Conservation (phyloP, 345 rosid genomes). For the Eucalyptus pumila region DNA sequence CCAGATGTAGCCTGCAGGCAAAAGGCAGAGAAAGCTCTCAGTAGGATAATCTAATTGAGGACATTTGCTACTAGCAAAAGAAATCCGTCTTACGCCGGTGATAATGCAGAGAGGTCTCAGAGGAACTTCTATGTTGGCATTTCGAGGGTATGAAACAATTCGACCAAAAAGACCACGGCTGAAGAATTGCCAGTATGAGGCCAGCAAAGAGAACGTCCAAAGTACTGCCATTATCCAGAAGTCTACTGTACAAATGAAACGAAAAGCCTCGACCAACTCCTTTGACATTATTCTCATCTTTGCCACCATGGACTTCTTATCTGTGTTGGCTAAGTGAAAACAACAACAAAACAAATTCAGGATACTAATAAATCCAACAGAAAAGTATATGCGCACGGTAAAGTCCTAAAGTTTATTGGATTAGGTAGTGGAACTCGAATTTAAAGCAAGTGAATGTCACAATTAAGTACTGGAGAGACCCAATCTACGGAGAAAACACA, state of each 20-base stretch:
- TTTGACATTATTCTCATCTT: constrained; percentile 1
- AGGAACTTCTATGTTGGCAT: constrained; percentile 3
- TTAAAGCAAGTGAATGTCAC: neutral
- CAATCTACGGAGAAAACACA: neutral
- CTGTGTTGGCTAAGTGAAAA: neutral
- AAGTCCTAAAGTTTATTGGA: neutral
- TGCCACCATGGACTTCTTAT: neutral
- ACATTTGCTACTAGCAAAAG: neutral
- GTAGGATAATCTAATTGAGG: neutral
- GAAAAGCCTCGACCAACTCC: constrained; percentile 20
- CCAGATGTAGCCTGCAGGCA: constrained; percentile 73
- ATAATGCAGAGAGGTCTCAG: constrained; percentile 51
- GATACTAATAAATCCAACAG: neutral
- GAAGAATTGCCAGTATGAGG: constrained; percentile 44
- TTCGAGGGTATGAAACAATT: constrained; percentile 12
- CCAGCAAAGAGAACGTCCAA: constrained; percentile 45
- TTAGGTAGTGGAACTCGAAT: neutral
- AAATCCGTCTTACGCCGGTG: constrained; percentile 49
- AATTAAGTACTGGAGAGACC: neutral
- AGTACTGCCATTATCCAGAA: constrained; percentile 75
- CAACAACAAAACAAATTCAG: neutral
- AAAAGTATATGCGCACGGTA: neutral
- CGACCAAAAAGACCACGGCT: constrained; percentile 12
- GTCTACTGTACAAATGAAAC: constrained; percentile 25
- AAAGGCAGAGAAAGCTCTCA: neutral